Base-by-base conservation (phyloP, 129 eudicot genomes). In the Dittrichia graveolens region DNA sequence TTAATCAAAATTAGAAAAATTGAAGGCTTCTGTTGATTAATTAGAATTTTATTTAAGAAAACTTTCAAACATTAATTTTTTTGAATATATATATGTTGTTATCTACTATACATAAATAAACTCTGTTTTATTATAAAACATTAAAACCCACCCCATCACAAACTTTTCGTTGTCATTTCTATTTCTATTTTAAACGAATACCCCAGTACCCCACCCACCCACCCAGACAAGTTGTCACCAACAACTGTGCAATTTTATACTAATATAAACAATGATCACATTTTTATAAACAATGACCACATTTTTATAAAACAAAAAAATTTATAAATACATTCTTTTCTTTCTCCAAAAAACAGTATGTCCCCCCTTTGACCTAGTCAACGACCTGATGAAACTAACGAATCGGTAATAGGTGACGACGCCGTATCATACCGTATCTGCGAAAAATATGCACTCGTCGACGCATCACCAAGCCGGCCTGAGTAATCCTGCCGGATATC, bases 401-500 rank as follows among this genome's bases (percentile, higher is more conserved):
- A 37, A 11, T 67, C 76, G 0, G 83, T 79, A 52, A 79, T 62
- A 11, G 79, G 74, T 15, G 57, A 64, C 7, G 79, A 73, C 0
- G 83, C 79, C 9, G 71, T 79, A 24, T 72, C 37, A 18, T 79
- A 73, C 18, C 58, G 75, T 31, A 79, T 73, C 53, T 67, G 75
- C 7, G 83, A 73, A 16, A 74, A 74, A 43, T 74, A 79, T 49
- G 75, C 65, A 50, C 76, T 79, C 8, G 64, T 0, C 5, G 71
- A 67, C 35, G 58, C 65, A 0, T 74, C 79, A 11, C 79, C 75
- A n/a, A 70, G 69, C 35, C 81, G 46, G 0, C 81, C 77, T 1
- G 73, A 75, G 75, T 73, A 67, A 61, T 80, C 77, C n/a, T 75
- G 69, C 18, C 67, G 54, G 4, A 80, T 80, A 13, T 70, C 76